Percentiles rank a stretch among this genome's conserved stretches.
Conservation (phyloP, 257 asterid genomes). For the Cynanchum wilfordii region DNA sequence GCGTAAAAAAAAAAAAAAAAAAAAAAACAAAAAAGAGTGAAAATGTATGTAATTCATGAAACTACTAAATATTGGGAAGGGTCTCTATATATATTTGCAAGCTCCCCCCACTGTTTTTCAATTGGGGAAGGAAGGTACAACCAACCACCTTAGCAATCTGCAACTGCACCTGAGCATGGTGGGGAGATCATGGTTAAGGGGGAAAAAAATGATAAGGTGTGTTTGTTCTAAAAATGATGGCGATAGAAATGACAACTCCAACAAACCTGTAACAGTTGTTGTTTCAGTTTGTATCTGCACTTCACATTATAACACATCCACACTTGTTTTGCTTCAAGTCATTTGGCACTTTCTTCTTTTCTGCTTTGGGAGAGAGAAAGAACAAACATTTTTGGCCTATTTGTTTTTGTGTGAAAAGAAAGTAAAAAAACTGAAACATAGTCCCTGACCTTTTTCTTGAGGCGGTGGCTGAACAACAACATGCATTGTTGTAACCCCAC, state of each 20-base stretch:
- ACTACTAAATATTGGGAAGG: neutral
- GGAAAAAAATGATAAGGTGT: neutral
- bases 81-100: neutral
- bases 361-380: conserved; percentile 29
- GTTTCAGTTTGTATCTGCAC: conserved; percentile 22
- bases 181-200: neutral
- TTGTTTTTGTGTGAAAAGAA: neutral
- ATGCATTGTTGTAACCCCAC: conserved; percentile 83
- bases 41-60: conserved; percentile 8
- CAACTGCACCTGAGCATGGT: conserved; percentile 3
- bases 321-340: conserved; percentile 57
- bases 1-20: neutral
- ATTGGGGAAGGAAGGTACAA: neutral
- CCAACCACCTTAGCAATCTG: conserved; percentile 12
- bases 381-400: neutral
- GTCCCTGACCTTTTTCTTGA: conserved; percentile 46
- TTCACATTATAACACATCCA: conserved; percentile 69
- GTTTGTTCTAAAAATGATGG: conserved; percentile 6
- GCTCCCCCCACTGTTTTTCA: neutral
- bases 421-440: neutral
- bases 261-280: conserved; percentile 23
- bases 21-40: neutral
- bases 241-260: neutral
- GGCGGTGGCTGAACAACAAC: conserved; percentile 75
- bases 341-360: conserved; percentile 42